phyloP scores from a whole-genome alignment of 176 grass and related monocot species.

The Areca catechu region DNA sequence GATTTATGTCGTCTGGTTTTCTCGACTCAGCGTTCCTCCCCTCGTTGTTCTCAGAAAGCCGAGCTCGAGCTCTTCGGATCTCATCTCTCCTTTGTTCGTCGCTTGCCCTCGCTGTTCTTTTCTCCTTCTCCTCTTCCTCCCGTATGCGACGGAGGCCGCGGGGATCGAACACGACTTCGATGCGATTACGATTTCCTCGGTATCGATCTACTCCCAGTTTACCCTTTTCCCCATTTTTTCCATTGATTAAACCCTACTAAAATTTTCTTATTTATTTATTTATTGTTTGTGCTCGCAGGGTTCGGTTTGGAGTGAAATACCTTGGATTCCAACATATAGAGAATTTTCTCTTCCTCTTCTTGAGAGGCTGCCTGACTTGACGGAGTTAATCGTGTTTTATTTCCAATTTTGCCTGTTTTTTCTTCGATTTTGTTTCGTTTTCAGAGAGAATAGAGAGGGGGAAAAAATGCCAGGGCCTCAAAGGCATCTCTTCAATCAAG shows the following conservation, averaged over 20 bases:
- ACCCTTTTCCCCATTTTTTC: neutral
- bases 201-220: neutral
- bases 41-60: no score
- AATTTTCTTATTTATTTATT: neutral
- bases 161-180: slow-evolving; percentile 52
- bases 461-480: neutral
- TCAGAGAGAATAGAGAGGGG: neutral
- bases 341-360: slow-evolving; percentile 24
- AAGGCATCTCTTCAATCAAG: neutral
- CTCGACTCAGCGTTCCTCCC: neutral
- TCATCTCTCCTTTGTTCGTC: slow-evolving; percentile 3
- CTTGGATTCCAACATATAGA: slow-evolving; percentile 93
- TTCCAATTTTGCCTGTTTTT: slow-evolving; percentile 19
- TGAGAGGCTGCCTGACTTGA: slow-evolving; percentile 41
- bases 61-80: no score
- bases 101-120: slow-evolving; percentile 33
- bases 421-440: neutral
- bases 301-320: slow-evolving; percentile 88
- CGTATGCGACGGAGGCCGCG: slow-evolving; percentile 46
- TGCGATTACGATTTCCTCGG: slow-evolving; percentile 27
- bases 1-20: slow-evolving; percentile 71
- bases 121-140: slow-evolving; percentile 27
- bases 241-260: neutral
- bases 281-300: slow-evolving; percentile 30
- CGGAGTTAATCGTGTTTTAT: slow-evolving; percentile 12